A percentile compares a stretch with the other conserved stretches of the same genome.
phyloP scores from a whole-genome alignment of 2,329 filamentous ascomycete species.

The Botrytis deweyae region DNA sequence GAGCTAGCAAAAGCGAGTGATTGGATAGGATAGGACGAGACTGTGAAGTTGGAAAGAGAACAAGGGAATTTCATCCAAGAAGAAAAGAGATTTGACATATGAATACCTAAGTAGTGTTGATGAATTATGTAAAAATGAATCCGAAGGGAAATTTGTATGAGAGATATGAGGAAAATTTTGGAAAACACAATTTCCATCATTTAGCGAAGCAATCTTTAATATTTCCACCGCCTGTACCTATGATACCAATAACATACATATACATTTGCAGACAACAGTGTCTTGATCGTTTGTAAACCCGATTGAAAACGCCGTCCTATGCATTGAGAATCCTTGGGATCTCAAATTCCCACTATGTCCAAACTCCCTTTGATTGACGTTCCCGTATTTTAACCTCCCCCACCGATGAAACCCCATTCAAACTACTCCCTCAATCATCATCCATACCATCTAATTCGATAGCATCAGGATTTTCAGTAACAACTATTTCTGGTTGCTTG shows the following conservation, averaged over 20 bases:
- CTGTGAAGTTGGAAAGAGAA: not conserved
- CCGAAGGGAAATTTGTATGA: not conserved
- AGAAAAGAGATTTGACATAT: constrained; percentile 3
- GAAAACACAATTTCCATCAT: not conserved
- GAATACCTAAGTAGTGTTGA: not conserved
- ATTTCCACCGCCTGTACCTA: constrained; percentile 13
- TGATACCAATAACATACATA: constrained; percentile 19
- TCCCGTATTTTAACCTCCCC: constrained; percentile 11
- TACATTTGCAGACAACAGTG: constrained; percentile 12
- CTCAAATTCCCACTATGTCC: constrained; percentile 20
- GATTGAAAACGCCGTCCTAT: constrained; percentile 26
- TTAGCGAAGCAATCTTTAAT: constrained; percentile 12
- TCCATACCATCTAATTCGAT: constrained; percentile 69
- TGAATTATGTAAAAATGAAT: not conserved
- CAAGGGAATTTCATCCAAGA: not conserved
- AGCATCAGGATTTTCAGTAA: constrained; percentile 73
- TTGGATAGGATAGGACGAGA: not conserved
- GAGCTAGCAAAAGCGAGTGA: constrained; percentile 19
- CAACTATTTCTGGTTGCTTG: constrained; percentile 43
- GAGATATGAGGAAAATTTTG: not conserved
- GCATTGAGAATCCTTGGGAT: constrained; percentile 19
- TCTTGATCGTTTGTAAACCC: constrained; percentile 13
- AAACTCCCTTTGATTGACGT: constrained; percentile 19
- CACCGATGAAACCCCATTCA: not conserved
- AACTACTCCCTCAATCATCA: constrained; percentile 26